Evolutionary conservation across 768 basidiomycete species (phyloP), one percentile per base, ranked within the genome.

Genomic region (Grammothele lineata): DNA sequence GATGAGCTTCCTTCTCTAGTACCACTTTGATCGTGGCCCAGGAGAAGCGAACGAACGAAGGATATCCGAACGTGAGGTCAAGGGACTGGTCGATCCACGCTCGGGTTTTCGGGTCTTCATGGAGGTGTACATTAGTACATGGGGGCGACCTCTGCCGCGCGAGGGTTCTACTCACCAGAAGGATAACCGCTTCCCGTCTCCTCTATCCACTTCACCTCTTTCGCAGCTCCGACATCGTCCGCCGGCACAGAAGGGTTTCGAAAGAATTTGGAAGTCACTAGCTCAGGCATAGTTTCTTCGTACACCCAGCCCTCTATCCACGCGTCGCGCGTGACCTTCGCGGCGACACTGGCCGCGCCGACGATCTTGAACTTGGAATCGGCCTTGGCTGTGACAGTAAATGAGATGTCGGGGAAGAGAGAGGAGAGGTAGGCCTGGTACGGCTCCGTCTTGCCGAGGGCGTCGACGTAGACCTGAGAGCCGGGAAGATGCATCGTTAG

Each of bases 291-390:
- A 15, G 30, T 35, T 59, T 91, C 89, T 63, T 88, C 81, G 54
- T 84, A 94, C 9, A 73, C 60, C 95, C 95, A 98, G 3, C 75
- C 75, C 50, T 94, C 85, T 17, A 97, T 73, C 65, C 92, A 92
- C 6, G 85, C 81, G 59, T 98, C 95, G 46, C 95, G 75, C 0
- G 94, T 97, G 22, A 95, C 93, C 67, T 99, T 99, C 2, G 96
- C 96, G 2, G 92, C 92, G n/a, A 98, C 91, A 62, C 90, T 92
- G 1, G 95, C 96, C 5, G 96, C 96, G 18, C 92, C 87, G 49
- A 99, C 96, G 50, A 99, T 94, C 60, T 93, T 96, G 76, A 81
- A 99, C 51, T 89, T 83, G n/a, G 85, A 83, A 61, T 99, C 96
- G 14, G 96, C 96, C 66, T 99, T 97, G 22, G 82, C 80, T 9